Evolutionary conservation across 768 basidiomycete species (phyloP), one percentile per base, ranked within the genome.

Genomic region (Lactarius sanguifluus): DNA sequence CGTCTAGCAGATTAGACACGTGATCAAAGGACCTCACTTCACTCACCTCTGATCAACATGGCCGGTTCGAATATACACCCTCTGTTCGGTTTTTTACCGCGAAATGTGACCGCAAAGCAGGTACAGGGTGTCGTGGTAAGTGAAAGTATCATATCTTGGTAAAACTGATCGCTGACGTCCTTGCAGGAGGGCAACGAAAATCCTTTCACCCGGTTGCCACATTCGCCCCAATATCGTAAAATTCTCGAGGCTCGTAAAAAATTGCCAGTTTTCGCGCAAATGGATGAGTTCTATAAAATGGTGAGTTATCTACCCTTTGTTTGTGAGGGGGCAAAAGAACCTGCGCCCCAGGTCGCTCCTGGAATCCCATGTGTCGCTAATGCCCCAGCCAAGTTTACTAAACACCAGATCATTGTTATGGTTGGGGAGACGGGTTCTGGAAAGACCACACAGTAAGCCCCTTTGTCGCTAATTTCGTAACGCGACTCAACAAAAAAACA

Each of bases 401-500:
- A 85, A 71, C 85, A 93, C 75, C 94, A 96, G 79, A 89, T 97
- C 69, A 88, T 91, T 47, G 85, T 94, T 67, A 89, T 94, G 86
- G 90, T 93, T 65, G 92, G 96, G 72, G 96, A 97, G 80, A 97
- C 96, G 0, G 96, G 95, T 12, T 91, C 93, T 32, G 96, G 95
- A 40, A 98, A 96, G 81, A 97, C 94, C 0, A 96, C 95, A 28
- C 95, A 98, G 90, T 93, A 75, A 75, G 91, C 28, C 25, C 12
- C 28, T 56, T 23, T 13, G 32, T 56, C 43, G 10, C 59, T 16
- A 15, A 6, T 8, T 15, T 28, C 43, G 58, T 18, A 6, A 2
- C 20, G n/a, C 20, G 5, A 63, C 5, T 52, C 20, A 36, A 34
- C 38, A 18, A 13, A 38, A 43, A n/a, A 25, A 70, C 62, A 69